These are phyloP conservation scores for Alternaria angustiovoidea DNA, from an alignment of 2,329 filamentous ascomycete genomes.

Conservation along the genomic window DNA sequence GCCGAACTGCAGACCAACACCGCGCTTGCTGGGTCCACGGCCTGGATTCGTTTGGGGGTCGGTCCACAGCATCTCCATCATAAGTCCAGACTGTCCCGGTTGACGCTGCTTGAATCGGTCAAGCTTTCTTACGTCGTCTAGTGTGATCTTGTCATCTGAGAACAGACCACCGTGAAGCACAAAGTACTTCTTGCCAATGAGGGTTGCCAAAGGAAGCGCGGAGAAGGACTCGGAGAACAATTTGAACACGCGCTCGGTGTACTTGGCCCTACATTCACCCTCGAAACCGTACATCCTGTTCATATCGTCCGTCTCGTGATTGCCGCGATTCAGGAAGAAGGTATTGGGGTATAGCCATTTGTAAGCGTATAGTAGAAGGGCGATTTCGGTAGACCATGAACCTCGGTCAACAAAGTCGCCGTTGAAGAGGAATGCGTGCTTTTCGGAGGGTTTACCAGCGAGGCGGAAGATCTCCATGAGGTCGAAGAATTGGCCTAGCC, in stretches of 20 bases:
- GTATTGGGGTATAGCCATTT: slow-evolving; percentile 89
- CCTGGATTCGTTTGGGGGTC: slow-evolving; percentile 89
- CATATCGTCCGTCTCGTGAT: slow-evolving; percentile 99
- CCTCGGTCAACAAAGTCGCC: slow-evolving; percentile 98
- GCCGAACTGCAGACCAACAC: slow-evolving; percentile 95
- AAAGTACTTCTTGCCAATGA: slow-evolving; percentile 90
- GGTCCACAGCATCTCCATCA: slow-evolving; percentile 99
- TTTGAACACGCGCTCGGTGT: slow-evolving; percentile 95
- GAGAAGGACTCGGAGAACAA: slow-evolving; percentile 98
- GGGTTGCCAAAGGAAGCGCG: slow-evolving; percentile 86
- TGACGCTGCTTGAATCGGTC: slow-evolving; percentile 91
- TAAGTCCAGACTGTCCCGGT: slow-evolving; percentile 89
- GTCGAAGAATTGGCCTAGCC: slow-evolving; percentile 93
- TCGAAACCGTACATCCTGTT: slow-evolving; percentile 98
- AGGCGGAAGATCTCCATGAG: slow-evolving; percentile 94
- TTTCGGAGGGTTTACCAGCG: slow-evolving; percentile 84
- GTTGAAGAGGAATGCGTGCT: slow-evolving; percentile 96
- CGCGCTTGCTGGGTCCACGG: slow-evolving; percentile 92
- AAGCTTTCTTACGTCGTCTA: slow-evolving; percentile 93
- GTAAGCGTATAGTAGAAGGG: slow-evolving; percentile 90
- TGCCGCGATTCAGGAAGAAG: slow-evolving; percentile 97
- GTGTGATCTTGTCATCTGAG: slow-evolving; percentile 89
- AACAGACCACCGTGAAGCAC: slow-evolving; percentile 95
- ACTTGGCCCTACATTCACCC: slow-evolving; percentile 97
- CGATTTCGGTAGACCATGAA: slow-evolving; percentile 98